Conservation (phyloP, 2,329 filamentous ascomycete species). For the Penicillium polonicum region DNA sequence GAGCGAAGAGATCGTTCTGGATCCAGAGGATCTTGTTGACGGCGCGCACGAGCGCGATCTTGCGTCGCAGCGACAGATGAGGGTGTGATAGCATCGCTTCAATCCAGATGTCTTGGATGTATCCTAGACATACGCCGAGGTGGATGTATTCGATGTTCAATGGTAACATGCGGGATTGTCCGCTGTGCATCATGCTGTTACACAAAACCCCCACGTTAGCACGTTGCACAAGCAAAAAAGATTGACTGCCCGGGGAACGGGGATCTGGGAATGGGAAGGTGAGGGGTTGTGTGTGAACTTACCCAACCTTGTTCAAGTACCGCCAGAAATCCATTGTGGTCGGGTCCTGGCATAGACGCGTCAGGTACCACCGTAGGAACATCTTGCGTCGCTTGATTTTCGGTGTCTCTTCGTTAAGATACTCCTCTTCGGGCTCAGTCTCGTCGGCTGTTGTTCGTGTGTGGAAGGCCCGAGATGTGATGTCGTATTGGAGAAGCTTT, state of each 20-base stretch:
- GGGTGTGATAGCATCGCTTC: slow-evolving; percentile 74
- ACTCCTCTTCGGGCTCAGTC: slow-evolving; percentile 60
- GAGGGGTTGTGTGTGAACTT: slow-evolving; percentile 30
- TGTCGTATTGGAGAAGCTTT: slow-evolving; percentile 76
- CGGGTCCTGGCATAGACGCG: slow-evolving; percentile 71
- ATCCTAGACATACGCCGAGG: slow-evolving; percentile 68
- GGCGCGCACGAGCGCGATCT: slow-evolving; percentile 72
- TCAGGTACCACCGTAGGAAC: slow-evolving; percentile 72
- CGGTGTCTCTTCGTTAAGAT: slow-evolving; percentile 65
- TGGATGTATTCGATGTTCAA: slow-evolving; percentile 80
- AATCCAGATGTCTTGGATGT: slow-evolving; percentile 74
- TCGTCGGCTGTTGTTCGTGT: slow-evolving; percentile 62
- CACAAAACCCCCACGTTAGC: neutral
- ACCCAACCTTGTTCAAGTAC: slow-evolving; percentile 80
- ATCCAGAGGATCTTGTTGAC: slow-evolving; percentile 83
- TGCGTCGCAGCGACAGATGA: slow-evolving; percentile 63
- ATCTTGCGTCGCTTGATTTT: slow-evolving; percentile 76
- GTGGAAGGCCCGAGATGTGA: slow-evolving; percentile 74
- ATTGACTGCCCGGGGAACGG: no score
- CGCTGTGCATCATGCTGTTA: slow-evolving; percentile 73
- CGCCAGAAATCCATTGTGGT: slow-evolving; percentile 77
- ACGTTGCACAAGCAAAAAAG: neutral
- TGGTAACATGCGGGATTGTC: slow-evolving; percentile 67
- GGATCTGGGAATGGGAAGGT: neutral
- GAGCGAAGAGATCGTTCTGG: slow-evolving; percentile 82